Evolutionary conservation across 176 grass and related monocot genomes (phyloP), one percentile per base, ranked within the genome.

Genomic region (Poa pratensis): DNA sequence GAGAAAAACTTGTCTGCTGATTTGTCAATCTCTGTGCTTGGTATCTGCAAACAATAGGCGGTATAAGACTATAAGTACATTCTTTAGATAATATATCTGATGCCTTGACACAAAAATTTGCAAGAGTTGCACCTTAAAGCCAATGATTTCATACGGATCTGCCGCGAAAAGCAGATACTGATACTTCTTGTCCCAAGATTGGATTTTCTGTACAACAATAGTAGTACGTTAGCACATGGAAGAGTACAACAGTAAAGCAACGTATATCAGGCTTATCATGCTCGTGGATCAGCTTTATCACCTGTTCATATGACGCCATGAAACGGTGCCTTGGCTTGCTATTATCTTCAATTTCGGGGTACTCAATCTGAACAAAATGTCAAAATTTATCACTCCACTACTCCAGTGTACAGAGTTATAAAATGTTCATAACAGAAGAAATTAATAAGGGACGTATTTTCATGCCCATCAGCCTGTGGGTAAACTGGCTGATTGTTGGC

Each of bases 231-330:
- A 89, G 65, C 32, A 87, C 22, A 85, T 53, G 15, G 39, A 7
- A 37, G 35, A 85, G 22, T 10, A 64, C 19, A 81, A 34, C 12
- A 73, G 35, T 28, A 80, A 85, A 79, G 18, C 22, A 69, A 15
- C 17, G 60, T 50, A 81, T 61, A 14, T 46, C 11, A 45, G 19
- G 11, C 17, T 48, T 51, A 69, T 69, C 24, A 68, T 75, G 74
- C 30, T 80, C 19, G 35, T 7, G 73, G 14, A 78, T 65, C 51
- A 84, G 61, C 9, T 68, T 88, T 82, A 88, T 87, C 81, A 91
- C 96, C 93, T 99, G 96, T 89, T 96, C 96, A 84, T 96, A 99
- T 18, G 93, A 96, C 26, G 96, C 92, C 96, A 99, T 99, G 60
- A 99, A 99, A 69, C 93, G 91, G 75, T 99, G 96, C 28, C 93